These are phyloP conservation scores for Penicillium sp. DNA, from an alignment of 2,329 filamentous ascomycete genomes.

Conservation along the genomic window DNA sequence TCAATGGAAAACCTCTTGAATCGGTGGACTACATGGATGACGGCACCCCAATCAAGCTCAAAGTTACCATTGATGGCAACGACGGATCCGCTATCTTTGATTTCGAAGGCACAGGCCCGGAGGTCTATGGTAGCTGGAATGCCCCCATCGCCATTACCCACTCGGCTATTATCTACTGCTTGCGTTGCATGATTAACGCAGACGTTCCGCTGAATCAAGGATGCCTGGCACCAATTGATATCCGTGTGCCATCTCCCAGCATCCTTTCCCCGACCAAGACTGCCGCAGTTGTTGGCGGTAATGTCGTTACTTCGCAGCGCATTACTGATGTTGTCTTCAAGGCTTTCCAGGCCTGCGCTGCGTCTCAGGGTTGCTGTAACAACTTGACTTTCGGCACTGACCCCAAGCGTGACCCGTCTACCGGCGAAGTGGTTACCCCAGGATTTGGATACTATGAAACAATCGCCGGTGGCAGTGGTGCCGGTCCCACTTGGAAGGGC, in stretches of 20 bases:
- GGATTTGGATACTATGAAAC: conserved; percentile 90
- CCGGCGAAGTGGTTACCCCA: conserved; percentile 57
- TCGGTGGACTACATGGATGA: conserved; percentile 87
- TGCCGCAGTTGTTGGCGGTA: conserved; percentile 80
- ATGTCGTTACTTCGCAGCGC: conserved; percentile 76
- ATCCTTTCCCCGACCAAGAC: conserved; percentile 75
- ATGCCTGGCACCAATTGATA: conserved; percentile 74
- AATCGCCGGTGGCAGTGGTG: conserved; percentile 77
- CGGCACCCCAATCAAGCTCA: conserved; percentile 74
- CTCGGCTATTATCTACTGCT: conserved; percentile 82
- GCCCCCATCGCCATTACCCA: conserved; percentile 81
- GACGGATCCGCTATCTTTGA: conserved; percentile 78
- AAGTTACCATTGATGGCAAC: conserved; percentile 71
- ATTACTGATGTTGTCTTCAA: conserved; percentile 82
- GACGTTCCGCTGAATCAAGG: conserved; percentile 88
- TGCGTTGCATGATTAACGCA: conserved; percentile 76
- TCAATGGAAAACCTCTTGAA: conserved; percentile 69
- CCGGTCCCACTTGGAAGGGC: conserved; percentile 74
- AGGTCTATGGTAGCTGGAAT: conserved; percentile 80
- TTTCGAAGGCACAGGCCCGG: conserved; percentile 74
- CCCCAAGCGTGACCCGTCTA: conserved; percentile 64
- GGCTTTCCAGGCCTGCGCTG: conserved; percentile 77
- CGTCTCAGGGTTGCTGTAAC: conserved; percentile 78
- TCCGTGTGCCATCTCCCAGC: conserved; percentile 68
- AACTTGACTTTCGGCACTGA: conserved; percentile 79